A percentile compares a stretch with the other conserved stretches of the same genome.
Conservation (phyloP, 345 rosid species). For the Clarkia xantiana region DNA sequence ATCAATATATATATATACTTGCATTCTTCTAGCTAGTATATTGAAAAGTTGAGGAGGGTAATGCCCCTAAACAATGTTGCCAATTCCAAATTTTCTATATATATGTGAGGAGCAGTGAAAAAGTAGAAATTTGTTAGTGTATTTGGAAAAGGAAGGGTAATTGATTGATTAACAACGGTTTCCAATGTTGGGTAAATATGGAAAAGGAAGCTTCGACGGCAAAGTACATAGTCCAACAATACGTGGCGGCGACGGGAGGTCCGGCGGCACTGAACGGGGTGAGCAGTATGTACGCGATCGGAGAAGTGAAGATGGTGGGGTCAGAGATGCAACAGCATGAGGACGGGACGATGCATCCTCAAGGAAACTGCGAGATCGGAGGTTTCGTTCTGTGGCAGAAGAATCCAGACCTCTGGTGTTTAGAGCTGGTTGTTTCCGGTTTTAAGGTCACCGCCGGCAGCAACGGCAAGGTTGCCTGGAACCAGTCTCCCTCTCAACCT, state of each 20-base stretch:
- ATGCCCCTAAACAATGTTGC: too few relatives aligned
- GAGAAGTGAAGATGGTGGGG: slow-evolving; percentile 73
- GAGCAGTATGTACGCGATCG: slow-evolving; percentile 75
- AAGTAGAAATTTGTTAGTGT: too few relatives aligned
- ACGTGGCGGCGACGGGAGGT: slow-evolving; percentile 77
- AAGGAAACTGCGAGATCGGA: slow-evolving; percentile 55
- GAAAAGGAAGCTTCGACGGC: slow-evolving; percentile 73
- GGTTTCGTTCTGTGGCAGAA: slow-evolving; percentile 90
- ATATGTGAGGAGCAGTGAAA: too few relatives aligned
- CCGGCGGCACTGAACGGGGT: slow-evolving; percentile 37
- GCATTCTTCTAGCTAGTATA: not conserved
- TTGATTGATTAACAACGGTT: too few relatives aligned
- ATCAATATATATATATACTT: not conserved
- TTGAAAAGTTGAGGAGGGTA: too few relatives aligned
- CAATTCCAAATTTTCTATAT: too few relatives aligned
- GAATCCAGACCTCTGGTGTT: slow-evolving; percentile 79
- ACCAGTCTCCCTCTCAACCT: slow-evolving; percentile 74
- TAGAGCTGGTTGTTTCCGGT: slow-evolving; percentile 76
- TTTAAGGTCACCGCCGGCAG: slow-evolving; percentile 86
- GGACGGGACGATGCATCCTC: slow-evolving; percentile 28
- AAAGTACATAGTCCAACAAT: slow-evolving; percentile 74
- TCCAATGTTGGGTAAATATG: not conserved
- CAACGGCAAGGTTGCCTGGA: slow-evolving; percentile 85
- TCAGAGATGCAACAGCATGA: slow-evolving; percentile 52
- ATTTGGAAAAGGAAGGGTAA: too few relatives aligned